Base-by-base conservation (phyloP, 1,284 basidiomycete species). In the Puccinia novopanici region DNA sequence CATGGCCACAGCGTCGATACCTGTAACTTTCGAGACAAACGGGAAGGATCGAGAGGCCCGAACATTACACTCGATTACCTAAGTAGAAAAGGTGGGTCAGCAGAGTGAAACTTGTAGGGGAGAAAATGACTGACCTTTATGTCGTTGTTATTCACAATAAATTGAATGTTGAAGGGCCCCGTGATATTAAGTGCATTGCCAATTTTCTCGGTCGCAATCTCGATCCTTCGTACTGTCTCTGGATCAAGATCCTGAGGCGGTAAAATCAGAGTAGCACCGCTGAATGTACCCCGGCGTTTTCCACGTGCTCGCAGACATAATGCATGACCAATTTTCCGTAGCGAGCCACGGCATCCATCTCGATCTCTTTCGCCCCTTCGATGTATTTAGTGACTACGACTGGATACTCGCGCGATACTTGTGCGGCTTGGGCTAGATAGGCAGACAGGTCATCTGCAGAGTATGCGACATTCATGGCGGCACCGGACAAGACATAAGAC, bases 341-440 rank as follows among this genome's bases (percentile, higher is more conserved):
- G 87, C 92, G 93, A 74, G 97, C 97, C 61, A 99, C 91, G 34
- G 97, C 96, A 85, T 99, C 96, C 94, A 99, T 98, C 88, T 99
- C 97, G 84, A 98, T 99, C 88, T 99, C 97, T 89, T 99, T 98
- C 65, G 96, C 96, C 85, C 96, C 93, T 87, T 99, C 96, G 85
- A 99, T 97, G 88, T 98, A 99, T 87, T 98, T 98, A 83, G 94
- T 93, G 87, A 98, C 98, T 83, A 99, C 97, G 82, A 98, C 96
- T 0, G 97, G 96, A 85, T 98, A 93, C 75, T 98, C 96, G 81
- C 95, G 91, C 77, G 97, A 98, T 81, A 99, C 95, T 76, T 93
- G 94, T 17, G 95, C 92, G n/a, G 96, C 96, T 87, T 95, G 95
- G 12, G 92, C 92, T 82, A 99, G 89, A 87, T 98, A 98, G 86